phyloP scores from a whole-genome alignment of 257 asterid species.

The Fraxinus cuspidata region DNA sequence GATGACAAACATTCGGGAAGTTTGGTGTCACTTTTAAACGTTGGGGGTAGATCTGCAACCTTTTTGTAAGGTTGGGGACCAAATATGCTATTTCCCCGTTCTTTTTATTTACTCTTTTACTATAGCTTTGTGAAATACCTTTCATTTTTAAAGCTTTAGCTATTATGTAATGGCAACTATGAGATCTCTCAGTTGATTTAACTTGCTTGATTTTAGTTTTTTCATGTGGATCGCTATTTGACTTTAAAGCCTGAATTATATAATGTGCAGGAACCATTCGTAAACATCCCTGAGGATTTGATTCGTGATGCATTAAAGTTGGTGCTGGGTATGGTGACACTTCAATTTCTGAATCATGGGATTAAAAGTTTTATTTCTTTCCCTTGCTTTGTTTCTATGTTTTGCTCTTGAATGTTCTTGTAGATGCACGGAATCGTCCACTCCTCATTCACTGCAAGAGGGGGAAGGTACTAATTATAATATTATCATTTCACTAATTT shows the following conservation, averaged over 20 bases:
- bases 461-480: constrained; percentile 62
- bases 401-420: constrained; percentile 4
- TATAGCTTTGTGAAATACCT: not conserved
- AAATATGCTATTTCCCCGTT: too few species aligned
- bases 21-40: too few species aligned
- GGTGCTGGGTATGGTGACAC: constrained; percentile 50
- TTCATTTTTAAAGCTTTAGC: not conserved
- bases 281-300: constrained; percentile 62
- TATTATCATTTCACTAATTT: not conserved
- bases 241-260: constrained; percentile 18
- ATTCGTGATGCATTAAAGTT: constrained; percentile 59
- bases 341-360: constrained; percentile 3
- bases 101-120: too few species aligned
- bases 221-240: not conserved
- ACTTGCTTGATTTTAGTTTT: not conserved
- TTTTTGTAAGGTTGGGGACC: too few species aligned
- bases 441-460: constrained; percentile 87
- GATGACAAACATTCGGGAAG: too few species aligned
- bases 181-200: constrained; percentile 5
- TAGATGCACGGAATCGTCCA: constrained; percentile 80
- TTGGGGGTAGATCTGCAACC: too few species aligned
- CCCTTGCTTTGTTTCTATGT: constrained; percentile 3
- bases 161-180: not conserved
- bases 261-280: constrained; percentile 65
- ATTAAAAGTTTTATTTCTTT: not conserved